Evolutionary conservation across 176 grass and related monocot species (phyloP), one percentile per base, ranked within the genome.

Genomic region (bread wheat (Triticum aestivum)): DNA sequence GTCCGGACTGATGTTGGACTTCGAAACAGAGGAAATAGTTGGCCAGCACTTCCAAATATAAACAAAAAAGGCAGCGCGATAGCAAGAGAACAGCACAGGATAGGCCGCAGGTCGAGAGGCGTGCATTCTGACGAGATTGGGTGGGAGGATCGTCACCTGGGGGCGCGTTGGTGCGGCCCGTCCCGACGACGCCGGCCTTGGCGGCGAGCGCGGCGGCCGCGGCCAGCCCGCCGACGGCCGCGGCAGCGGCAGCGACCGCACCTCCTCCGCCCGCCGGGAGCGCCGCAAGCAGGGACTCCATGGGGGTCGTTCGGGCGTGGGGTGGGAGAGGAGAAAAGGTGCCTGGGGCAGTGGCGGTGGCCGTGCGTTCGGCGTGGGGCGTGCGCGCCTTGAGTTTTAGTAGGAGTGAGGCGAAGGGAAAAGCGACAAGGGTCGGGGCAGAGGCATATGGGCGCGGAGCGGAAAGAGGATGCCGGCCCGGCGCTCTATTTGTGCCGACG

Each of bases 271-370:
- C 14, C 14, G 58, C 35, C 2, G 59, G 35, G 77, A 79, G 35
- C 75, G 21, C 21, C 2, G 61, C 39, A 24, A 80, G 78, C 15
- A 80, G 61, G 23, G 26, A 44, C 61, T 80, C 78, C 78, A 80
- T 80, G 4, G 4, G 9, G 2, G 2, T 15, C 14, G 21, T 0
- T 18, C 14, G 14, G 34, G 73, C 24, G n/a, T n/a, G 38, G 38
- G 21, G 38, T 42, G 38, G 69, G n/a, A 21, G 20, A 14, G 23
- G 42, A 49, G 42, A 23, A 49, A 21, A 58, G 38, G 44, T 15
- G 42, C 1, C 37, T 35, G 14, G 4, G 38, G 23, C 14, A 21
- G 38, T 65, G 78, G 78, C 61, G 73, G 73, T 20, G 61, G 11
- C 30, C 75, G 9, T 11, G 78, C 26, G 38, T 45, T 42, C 20